Evolutionary conservation across 352 stramenopile species (phyloP).

Genomic region (Globisporangium barbulae): DNA sequence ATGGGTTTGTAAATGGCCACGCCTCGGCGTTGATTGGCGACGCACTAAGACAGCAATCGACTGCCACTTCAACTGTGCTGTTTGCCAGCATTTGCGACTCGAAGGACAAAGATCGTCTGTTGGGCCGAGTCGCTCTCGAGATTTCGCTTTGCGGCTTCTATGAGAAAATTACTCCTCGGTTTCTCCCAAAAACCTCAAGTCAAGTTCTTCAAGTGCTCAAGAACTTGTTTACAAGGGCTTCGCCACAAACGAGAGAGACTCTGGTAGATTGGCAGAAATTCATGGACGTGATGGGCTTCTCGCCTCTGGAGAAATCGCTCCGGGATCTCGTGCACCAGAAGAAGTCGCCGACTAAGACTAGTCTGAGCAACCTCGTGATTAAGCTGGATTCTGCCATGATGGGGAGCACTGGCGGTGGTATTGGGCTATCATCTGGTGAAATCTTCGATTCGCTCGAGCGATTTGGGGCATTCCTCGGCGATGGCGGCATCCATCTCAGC

Average conservation of each 20-base stretch:
- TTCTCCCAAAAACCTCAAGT: slow-evolving; percentile 4
- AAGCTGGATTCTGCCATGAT: not conserved
- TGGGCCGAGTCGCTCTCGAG: slow-evolving; percentile 10
- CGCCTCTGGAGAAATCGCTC: slow-evolving; percentile 15
- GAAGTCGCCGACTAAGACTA: not conserved
- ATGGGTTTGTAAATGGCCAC: not conserved
- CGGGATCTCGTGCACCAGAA: slow-evolving; percentile 11
- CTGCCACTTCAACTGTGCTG: not conserved
- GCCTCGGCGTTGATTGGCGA: not conserved
- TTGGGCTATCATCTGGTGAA: not conserved
- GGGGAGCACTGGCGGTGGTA: not conserved
- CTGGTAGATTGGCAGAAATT: slow-evolving; percentile 24
- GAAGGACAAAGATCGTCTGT: slow-evolving; percentile 3
- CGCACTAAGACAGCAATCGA: not conserved
- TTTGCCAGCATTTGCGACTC: slow-evolving; percentile 9
- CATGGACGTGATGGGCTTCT: slow-evolving; percentile 18
- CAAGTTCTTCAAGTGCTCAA: not conserved
- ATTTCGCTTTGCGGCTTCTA: slow-evolving; percentile 3
- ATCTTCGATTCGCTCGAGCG: slow-evolving; percentile 3
- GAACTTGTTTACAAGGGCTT: slow-evolving; percentile 3
- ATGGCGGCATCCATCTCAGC: not conserved
- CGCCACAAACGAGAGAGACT: not conserved
- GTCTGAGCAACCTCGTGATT: not conserved
- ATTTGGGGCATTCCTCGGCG: not conserved
- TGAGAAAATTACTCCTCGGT: not conserved